phyloP scores from a whole-genome alignment of 306 rosid species.

The Malus sieversii region DNA sequence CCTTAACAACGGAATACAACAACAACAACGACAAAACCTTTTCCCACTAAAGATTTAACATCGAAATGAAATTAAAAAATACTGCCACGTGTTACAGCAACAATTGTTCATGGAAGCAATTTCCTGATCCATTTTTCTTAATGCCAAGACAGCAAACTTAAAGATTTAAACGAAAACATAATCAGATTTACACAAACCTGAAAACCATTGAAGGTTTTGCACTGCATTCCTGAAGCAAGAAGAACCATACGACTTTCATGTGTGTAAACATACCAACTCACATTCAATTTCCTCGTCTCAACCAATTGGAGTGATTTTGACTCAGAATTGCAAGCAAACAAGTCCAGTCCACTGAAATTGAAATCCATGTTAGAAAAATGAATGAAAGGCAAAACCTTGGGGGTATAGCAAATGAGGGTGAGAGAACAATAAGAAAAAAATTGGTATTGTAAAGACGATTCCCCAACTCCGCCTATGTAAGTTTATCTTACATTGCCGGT shows the following conservation, averaged over 20 bases:
- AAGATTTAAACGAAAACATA: background rate
- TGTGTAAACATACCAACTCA: conserved; percentile 86
- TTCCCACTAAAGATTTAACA: no score
- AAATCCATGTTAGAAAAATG: conserved; percentile 20
- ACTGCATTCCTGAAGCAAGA: conserved; percentile 98
- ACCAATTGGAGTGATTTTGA: conserved; percentile 72
- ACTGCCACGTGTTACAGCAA: background rate
- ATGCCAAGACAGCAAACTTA: background rate
- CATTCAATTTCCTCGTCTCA: conserved; percentile 74
- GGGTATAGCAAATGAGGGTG: background rate
- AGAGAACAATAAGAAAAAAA: background rate
- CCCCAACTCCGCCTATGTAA: no score
- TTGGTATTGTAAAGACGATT: background rate
- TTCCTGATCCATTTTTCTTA: background rate
- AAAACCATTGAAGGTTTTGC: conserved; percentile 91
- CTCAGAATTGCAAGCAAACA: conserved; percentile 60
- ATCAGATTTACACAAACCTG: conserved; percentile 49
- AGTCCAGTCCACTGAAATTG: conserved; percentile 78
- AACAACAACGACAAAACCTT: no score
- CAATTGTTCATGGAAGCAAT: background rate
- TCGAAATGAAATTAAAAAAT: no score
- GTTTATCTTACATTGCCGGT: no score
- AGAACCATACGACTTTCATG: conserved; percentile 98
- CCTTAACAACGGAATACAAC: background rate
- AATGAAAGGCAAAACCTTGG: background rate